These are phyloP conservation scores for Adansonia rubrostipa DNA, from an alignment of 441 rosid genomes.

Conservation along the genomic window DNA sequence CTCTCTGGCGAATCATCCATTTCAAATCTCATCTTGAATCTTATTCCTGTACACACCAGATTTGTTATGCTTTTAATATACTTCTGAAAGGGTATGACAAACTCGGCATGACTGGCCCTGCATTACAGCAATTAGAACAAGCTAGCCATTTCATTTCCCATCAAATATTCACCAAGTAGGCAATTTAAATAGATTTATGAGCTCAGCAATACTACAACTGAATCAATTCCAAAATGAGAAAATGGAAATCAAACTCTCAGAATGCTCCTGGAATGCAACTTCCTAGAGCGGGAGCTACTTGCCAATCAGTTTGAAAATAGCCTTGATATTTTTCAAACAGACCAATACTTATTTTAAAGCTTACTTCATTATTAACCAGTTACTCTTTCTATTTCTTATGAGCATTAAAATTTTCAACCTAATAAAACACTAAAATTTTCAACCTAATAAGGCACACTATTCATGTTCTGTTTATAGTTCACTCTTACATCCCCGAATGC, in stretches of 20 bases:
- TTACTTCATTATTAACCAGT: not conserved
- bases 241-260: not conserved
- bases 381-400: not conserved
- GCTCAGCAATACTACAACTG: not conserved
- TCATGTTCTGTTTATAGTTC: not conserved
- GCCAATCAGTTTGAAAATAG: not conserved
- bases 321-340: not conserved
- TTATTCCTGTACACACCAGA: slow-evolving; percentile 64
- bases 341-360: not conserved
- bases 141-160: slow-evolving; percentile 14
- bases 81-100: slow-evolving; percentile 76
- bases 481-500: not conserved
- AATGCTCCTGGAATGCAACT: not conserved
- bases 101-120: slow-evolving; percentile 88
- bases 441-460: not conserved
- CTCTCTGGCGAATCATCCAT: slow-evolving; percentile 88
- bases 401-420: not conserved
- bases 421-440: not conserved
- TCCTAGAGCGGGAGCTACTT: not conserved
- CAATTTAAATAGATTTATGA: not conserved
- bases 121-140: slow-evolving; percentile 35
- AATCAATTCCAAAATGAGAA: slow-evolving; percentile 3
- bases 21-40: slow-evolving; percentile 82
- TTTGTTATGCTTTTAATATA: slow-evolving; percentile 64
- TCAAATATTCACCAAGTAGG: not conserved